A percentile compares a stretch with the other conserved stretches of the same genome.
phyloP scores from a whole-genome alignment of 2,329 filamentous ascomycete species.

The Arthrinium phaeospermum region DNA sequence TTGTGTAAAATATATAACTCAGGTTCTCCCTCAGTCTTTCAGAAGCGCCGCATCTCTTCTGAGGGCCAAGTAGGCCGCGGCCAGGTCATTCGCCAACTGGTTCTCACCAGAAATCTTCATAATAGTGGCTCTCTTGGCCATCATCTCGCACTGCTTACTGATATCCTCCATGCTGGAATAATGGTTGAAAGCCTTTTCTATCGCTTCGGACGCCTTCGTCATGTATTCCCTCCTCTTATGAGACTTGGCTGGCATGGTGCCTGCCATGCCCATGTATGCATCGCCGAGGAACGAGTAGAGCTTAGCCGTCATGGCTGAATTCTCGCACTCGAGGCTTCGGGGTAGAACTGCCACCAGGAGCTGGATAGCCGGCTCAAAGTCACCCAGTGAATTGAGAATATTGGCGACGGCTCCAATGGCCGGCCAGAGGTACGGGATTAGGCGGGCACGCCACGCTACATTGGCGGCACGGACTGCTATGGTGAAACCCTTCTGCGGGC shows the following conservation, averaged over 20 bases:
- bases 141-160: conserved; percentile 75
- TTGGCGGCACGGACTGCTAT: conserved; percentile 76
- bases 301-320: conserved; percentile 64
- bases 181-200: conserved; percentile 67
- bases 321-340: conserved; percentile 74
- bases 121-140: conserved; percentile 81
- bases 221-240: conserved; percentile 60
- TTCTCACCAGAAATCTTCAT: conserved; percentile 73
- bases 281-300: conserved; percentile 77
- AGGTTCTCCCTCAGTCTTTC: conserved; percentile 7
- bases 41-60: conserved; percentile 40
- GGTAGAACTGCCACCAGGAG: conserved; percentile 75
- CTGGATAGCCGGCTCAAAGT: conserved; percentile 70
- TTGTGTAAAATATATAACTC: neutral
- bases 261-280: conserved; percentile 78
- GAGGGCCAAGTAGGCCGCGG: conserved; percentile 67
- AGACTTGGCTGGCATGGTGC: conserved; percentile 50
- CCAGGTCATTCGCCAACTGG: conserved; percentile 68
- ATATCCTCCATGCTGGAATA: conserved; percentile 73
- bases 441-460: conserved; percentile 71
- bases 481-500: conserved; percentile 77
- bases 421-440: conserved; percentile 75
- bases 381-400: conserved; percentile 71
- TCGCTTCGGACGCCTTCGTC: conserved; percentile 62
- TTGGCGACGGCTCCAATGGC: conserved; percentile 70